Percentiles rank a stretch among this genome's conserved stretches.
Conservation (phyloP, 768 basidiomycete species). For the Naganishia randhawae region DNA sequence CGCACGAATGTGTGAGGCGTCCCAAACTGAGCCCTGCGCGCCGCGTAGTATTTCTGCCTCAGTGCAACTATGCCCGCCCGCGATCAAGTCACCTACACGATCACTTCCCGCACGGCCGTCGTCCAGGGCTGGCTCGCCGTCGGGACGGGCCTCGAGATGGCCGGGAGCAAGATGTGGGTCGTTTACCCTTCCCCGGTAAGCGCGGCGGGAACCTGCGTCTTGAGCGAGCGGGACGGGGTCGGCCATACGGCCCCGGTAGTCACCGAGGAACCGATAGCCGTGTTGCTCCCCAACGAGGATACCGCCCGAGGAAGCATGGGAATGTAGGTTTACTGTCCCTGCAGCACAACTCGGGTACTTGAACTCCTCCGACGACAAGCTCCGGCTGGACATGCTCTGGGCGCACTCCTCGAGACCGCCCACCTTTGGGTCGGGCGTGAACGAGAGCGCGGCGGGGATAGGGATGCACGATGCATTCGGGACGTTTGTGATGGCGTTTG, state of each 20-base stretch:
- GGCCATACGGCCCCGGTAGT: neutral
- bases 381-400: conserved; percentile 4
- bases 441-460: neutral
- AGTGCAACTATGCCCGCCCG: neutral
- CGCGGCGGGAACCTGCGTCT: neutral
- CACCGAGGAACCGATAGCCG: neutral
- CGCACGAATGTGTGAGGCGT: too few relatives aligned
- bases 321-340: neutral
- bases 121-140: conserved; percentile 13
- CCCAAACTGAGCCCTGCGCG: too few relatives aligned
- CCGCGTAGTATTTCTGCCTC: neutral
- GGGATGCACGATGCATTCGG: neutral
- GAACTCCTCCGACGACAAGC: neutral
- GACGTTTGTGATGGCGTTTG: neutral
- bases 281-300: neutral
- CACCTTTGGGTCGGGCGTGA: neutral
- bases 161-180: conserved; percentile 20
- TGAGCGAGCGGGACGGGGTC: conserved; percentile 22
- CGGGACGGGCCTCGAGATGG: conserved; percentile 19
- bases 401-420: neutral
- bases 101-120: neutral
- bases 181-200: neutral
- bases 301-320: neutral
- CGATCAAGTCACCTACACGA: neutral
- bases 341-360: neutral